Evolutionary conservation across 2,329 filamentous ascomycete genomes (phyloP), one percentile per base, ranked within the genome.

Genomic region (Pezicula neosporulosa): DNA sequence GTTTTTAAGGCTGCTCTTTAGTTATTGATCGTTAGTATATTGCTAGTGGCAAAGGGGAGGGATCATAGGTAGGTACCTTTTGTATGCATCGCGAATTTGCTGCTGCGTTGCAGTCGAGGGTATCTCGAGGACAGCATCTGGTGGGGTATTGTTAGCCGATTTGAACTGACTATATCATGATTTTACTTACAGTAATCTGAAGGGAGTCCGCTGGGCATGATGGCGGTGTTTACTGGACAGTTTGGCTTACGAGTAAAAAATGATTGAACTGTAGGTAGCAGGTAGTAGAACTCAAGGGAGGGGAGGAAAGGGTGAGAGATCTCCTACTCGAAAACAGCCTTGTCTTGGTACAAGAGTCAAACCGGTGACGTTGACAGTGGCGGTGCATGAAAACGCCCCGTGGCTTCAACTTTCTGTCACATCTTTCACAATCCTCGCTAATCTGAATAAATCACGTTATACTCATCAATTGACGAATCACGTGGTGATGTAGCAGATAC

Each of bases 31-130:
- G 37, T 28, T 41, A 12, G 24, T 24, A 30, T 16, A n/a, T 10
- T 36, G 30, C 45, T 16, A 21, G 24, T 21, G 33, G 16, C 43
- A 19, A 27, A 27, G 46, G 38, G 37, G 35, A 28, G 28, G 27
- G 46, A 5, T 9, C 15, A 15, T 16, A n/a, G 13, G 35, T 7
- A 38, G 59, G 36, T 62, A 89, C 87, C 87, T 87, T 70, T 99
- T 99, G 77, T 97, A 99, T 47, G 92, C 94, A 77, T 90, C 88
- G 62, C 93, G 88, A 66, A 99, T 86, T 68, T 97, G 88, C 64
- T 91, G 84, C 53, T 85, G 82, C 0, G 84, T 87, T 33, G 93
- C 91, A 60, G 80, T 86, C 35, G 89, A 80, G 47, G 85, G 68
- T 54, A 96, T 71, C 57, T 87, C 87, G 46, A 96, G 84, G 57